phyloP scores from a whole-genome alignment of 2,329 filamentous ascomycete species.

The Clarireedia paspali region DNA sequence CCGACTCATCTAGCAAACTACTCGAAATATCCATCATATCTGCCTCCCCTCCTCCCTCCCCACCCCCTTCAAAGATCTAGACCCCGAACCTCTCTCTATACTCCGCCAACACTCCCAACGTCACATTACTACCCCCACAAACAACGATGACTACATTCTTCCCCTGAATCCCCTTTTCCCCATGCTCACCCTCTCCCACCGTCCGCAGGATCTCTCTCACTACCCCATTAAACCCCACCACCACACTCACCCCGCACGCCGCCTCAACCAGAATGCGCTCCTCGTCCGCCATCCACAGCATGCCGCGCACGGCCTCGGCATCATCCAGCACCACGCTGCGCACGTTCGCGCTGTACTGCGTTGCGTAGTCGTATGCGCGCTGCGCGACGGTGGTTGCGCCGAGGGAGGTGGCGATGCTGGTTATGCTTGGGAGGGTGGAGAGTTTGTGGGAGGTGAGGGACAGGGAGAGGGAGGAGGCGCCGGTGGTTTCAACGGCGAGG shows the following conservation, averaged over 20 bases:
- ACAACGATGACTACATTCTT: constrained; percentile 79
- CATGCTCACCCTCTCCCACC: constrained; percentile 70
- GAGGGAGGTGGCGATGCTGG: constrained; percentile 66
- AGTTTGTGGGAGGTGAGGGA: constrained; percentile 49
- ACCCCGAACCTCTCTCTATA: constrained; percentile 7
- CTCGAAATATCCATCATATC: background rate
- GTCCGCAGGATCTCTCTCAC: constrained; percentile 38
- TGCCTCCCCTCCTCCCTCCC: no score
- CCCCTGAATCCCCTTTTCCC: constrained; percentile 68
- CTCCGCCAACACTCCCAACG: constrained; percentile 49
- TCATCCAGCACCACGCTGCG: constrained; percentile 60
- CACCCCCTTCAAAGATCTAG: background rate
- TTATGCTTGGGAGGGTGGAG: constrained; percentile 62
- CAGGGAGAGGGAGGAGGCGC: constrained; percentile 62
- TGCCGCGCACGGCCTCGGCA: constrained; percentile 71
- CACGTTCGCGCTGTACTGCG: constrained; percentile 37
- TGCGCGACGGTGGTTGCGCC: constrained; percentile 66
- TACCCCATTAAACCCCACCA: constrained; percentile 55
- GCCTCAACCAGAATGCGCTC: constrained; percentile 75
- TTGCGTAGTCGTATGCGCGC: constrained; percentile 58
- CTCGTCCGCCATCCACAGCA: constrained; percentile 71
- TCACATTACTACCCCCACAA: constrained; percentile 70
- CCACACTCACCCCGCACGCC: constrained; percentile 76
- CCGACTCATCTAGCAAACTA: background rate
- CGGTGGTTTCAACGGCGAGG: constrained; percentile 67